Evolutionary conservation across 768 basidiomycete genomes (phyloP).

Genomic region (Auricularia sp.): DNA sequence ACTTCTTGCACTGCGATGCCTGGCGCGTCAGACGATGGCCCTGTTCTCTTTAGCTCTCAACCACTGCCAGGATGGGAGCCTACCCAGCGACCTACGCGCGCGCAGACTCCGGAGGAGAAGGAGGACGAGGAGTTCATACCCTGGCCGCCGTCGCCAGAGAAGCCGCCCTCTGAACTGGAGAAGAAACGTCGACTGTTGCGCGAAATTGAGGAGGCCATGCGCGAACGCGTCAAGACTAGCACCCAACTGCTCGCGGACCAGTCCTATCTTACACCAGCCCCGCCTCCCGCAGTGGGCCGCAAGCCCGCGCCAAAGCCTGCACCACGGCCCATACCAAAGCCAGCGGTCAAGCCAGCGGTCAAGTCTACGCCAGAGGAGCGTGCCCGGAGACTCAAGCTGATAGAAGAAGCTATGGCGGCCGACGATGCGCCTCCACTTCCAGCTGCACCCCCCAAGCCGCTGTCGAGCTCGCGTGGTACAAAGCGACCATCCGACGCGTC

Average conservation of each 20-base stretch:
- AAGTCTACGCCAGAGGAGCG: not conserved
- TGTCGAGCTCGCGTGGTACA: not conserved
- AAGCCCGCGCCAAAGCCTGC: not conserved
- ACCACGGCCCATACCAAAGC: too few species aligned
- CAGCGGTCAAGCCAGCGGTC: not conserved
- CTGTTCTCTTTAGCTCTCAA: not conserved
- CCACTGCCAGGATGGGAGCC: not conserved
- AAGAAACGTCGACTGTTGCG: not conserved
- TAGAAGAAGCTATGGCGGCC: not conserved
- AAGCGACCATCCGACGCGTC: slow-evolving; percentile 1
- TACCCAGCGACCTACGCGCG: not conserved
- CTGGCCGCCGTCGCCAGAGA: not conserved
- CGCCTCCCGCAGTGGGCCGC: not conserved
- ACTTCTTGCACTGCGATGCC: too few species aligned
- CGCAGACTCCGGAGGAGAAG: not conserved
- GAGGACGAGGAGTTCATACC: not conserved
- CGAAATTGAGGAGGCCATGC: not conserved
- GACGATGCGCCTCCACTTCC: not conserved
- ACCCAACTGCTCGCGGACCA: not conserved
- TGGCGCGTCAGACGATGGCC: not conserved
- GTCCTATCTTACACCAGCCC: not conserved
- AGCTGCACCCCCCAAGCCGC: not conserved
- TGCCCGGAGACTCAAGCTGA: not conserved
- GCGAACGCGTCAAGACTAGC: not conserved
- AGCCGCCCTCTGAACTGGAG: not conserved